These are phyloP conservation scores for Arachis stenosperma DNA, from an alignment of 306 rosid species.

Conservation along the genomic window DNA sequence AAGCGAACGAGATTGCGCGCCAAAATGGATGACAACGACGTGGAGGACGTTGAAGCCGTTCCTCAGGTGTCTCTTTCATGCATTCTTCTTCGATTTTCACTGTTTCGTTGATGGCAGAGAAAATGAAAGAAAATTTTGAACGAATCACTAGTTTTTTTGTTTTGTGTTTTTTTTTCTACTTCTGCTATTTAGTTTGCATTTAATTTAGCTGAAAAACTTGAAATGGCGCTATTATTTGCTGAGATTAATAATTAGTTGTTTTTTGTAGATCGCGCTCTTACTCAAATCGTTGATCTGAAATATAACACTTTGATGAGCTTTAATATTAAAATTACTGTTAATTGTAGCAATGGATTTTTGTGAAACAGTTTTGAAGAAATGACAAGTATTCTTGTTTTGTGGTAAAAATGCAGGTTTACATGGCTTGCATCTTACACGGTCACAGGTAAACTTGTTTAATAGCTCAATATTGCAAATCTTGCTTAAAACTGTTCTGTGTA, in stretches of 20 bases:
- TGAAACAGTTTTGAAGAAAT: too few species aligned
- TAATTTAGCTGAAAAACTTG: slow-evolving; percentile 9
- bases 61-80: slow-evolving; percentile 65
- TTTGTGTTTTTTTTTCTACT: background rate
- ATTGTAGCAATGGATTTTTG: background rate
- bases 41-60: slow-evolving; percentile 78
- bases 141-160: background rate
- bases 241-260: background rate
- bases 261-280: slow-evolving; percentile 5
- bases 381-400: background rate
- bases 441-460: slow-evolving; percentile 59
- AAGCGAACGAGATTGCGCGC: slow-evolving; percentile 22
- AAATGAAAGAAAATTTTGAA: background rate
- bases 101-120: slow-evolving; percentile 31
- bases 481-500: slow-evolving; percentile 9
- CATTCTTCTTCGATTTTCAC: slow-evolving; percentile 13
- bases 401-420: slow-evolving; percentile 70
- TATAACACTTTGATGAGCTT: slow-evolving; percentile 1
- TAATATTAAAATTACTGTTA: background rate
- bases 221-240: slow-evolving; percentile 14
- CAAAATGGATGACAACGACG: slow-evolving; percentile 89
- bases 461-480: slow-evolving; percentile 27
- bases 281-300: too few species aligned
- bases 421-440: slow-evolving; percentile 88
- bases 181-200: background rate